Conservation (phyloP, 192 early-diverging fungal species). For the Haplosporangium gracile region DNA sequence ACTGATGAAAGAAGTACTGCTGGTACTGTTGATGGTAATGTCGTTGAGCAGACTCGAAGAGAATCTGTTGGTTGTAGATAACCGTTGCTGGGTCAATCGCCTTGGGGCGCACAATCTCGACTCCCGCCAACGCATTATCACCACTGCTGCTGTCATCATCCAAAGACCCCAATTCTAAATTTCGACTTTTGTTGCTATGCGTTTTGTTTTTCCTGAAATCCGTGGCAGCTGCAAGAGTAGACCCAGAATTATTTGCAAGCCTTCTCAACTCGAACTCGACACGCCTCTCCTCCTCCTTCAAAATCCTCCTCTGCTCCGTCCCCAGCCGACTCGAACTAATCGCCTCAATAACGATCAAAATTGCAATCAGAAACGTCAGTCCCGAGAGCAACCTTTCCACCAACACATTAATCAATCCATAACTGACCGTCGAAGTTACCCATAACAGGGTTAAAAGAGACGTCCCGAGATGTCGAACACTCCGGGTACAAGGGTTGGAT, state of each 20-base stretch:
- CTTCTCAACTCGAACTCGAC: background rate
- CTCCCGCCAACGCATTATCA: background rate
- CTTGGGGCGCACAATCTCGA: conserved; percentile 12
- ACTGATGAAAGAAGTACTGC: background rate
- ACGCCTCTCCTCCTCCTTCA: background rate
- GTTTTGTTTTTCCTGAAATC: background rate
- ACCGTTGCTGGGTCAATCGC: background rate
- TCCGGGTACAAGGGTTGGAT: background rate
- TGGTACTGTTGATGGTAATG: background rate
- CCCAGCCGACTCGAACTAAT: background rate
- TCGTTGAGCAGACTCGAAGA: background rate
- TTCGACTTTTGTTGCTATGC: background rate
- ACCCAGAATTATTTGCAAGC: background rate
- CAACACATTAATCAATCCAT: background rate
- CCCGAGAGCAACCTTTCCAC: background rate
- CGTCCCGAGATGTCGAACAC: background rate
- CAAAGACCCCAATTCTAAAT: background rate
- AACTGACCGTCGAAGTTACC: background rate
- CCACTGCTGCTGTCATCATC: background rate
- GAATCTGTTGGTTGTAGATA: conserved; percentile 2
- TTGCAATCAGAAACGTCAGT: background rate
- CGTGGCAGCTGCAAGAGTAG: background rate
- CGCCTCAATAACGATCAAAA: background rate
- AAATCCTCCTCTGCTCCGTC: conserved; percentile 13
- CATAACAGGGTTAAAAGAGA: background rate